phyloP scores from a whole-genome alignment of 176 grass and related monocot species.

The Lolium multiflorum region DNA sequence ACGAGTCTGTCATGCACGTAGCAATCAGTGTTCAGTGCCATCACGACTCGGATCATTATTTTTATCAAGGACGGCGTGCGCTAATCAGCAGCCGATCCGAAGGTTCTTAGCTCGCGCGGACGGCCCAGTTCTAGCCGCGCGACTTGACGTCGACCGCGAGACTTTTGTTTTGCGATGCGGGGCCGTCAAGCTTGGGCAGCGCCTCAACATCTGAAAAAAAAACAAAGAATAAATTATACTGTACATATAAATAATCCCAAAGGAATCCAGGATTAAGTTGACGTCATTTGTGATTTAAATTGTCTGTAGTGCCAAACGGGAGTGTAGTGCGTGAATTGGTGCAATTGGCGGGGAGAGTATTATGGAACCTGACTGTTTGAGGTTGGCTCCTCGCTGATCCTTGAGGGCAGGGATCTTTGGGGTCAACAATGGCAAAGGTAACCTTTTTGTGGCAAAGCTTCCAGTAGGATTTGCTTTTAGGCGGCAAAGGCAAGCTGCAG shows the following conservation, averaged over 20 bases:
- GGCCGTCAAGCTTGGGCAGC: background rate
- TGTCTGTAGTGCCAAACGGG: background rate
- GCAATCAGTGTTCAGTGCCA: background rate
- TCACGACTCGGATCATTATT: background rate
- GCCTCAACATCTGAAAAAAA: background rate
- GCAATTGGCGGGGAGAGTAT: conserved; percentile 3
- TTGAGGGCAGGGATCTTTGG: conserved; percentile 7
- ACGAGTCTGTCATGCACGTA: background rate
- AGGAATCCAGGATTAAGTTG: background rate
- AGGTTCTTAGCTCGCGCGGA: conserved; percentile 27
- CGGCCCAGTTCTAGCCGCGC: background rate
- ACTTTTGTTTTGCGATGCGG: conserved; percentile 1
- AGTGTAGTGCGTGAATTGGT: background rate
- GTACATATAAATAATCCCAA: no score
- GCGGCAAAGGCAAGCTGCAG: background rate
- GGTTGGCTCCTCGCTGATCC: conserved; percentile 23
- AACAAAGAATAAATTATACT: no score
- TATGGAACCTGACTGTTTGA: background rate
- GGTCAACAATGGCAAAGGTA: conserved; percentile 5
- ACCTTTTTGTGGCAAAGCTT: conserved; percentile 17
- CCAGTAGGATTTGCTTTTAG: background rate
- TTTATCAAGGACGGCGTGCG: background rate
- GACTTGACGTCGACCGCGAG: background rate
- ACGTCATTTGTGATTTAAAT: background rate
- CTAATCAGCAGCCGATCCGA: conserved; percentile 10